A percentile compares a stretch with the other conserved stretches of the same genome.
phyloP scores from a whole-genome alignment of 306 rosid species.

The Fragaria vesca region DNA sequence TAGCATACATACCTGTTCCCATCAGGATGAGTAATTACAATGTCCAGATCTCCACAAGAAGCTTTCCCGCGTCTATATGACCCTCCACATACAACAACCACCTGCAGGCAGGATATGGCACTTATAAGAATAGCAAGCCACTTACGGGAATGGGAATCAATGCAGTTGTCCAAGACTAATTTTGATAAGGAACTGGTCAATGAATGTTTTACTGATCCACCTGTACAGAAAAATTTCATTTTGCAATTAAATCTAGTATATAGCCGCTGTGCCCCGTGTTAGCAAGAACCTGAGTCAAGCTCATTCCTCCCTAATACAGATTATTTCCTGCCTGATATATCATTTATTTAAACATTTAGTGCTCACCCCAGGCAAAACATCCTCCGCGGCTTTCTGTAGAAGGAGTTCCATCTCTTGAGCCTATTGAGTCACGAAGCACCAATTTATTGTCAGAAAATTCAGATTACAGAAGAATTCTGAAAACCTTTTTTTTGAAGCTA shows the following conservation, averaged over 20 bases:
- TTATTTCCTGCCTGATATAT: neutral
- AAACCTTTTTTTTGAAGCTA: neutral
- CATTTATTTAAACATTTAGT: slow-evolving; percentile 9
- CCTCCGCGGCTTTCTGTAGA: slow-evolving; percentile 65
- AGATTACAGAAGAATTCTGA: slow-evolving; percentile 4
- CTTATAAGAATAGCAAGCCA: slow-evolving; percentile 6
- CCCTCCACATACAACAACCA: slow-evolving; percentile 76
- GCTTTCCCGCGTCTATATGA: slow-evolving; percentile 90
- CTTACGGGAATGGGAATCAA: slow-evolving; percentile 18
- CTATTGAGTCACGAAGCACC: slow-evolving; percentile 39
- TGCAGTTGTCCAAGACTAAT: slow-evolving; percentile 16
- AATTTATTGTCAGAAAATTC: slow-evolving; percentile 7
- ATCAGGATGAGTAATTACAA: slow-evolving; percentile 88
- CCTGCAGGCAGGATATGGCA: slow-evolving; percentile 37
- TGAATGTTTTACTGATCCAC: slow-evolving; percentile 7
- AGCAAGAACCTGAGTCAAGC: slow-evolving; percentile 9
- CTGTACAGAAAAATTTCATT: neutral
- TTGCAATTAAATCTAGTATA: neutral
- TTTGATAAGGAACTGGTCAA: neutral
- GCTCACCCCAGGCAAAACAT: slow-evolving; percentile 78
- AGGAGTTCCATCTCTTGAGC: slow-evolving; percentile 84
- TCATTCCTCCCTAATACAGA: neutral
- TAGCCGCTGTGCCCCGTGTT: neutral
- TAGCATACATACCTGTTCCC: slow-evolving; percentile 58
- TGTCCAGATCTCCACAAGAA: slow-evolving; percentile 89